These are phyloP conservation scores for Ophiocordyceps robertsii DNA, from an alignment of 2,329 filamentous ascomycete species.

Conservation along the genomic window DNA sequence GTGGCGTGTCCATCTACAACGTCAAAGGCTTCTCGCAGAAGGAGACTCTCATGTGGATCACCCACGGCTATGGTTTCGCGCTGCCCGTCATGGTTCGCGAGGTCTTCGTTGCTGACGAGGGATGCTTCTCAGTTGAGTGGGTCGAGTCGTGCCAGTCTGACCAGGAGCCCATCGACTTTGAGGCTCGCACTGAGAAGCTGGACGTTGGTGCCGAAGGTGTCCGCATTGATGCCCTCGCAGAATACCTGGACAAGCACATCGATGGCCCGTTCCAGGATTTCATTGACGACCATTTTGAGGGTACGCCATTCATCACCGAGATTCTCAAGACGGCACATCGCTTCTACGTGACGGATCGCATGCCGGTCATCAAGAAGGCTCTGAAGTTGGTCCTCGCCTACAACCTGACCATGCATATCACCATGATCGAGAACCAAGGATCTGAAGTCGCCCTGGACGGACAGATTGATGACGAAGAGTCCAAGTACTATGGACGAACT, in stretches of 20 bases:
- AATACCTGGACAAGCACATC: slow-evolving; percentile 92
- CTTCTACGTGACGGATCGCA: slow-evolving; percentile 79
- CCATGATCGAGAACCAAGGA: slow-evolving; percentile 80
- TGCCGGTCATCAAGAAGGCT: slow-evolving; percentile 85
- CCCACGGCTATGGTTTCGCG: slow-evolving; percentile 88
- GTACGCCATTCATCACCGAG: slow-evolving; percentile 87
- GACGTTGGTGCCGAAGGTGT: slow-evolving; percentile 85
- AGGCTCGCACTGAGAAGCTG: slow-evolving; percentile 75
- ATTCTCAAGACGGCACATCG: slow-evolving; percentile 93
- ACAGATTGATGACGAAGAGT: slow-evolving; percentile 73
- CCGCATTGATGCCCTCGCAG: slow-evolving; percentile 64
- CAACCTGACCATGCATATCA: slow-evolving; percentile 89
- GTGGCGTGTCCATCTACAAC: slow-evolving; percentile 83
- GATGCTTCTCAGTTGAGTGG: slow-evolving; percentile 91
- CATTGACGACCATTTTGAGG: slow-evolving; percentile 91
- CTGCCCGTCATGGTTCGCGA: slow-evolving; percentile 88
- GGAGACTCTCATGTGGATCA: slow-evolving; percentile 73
- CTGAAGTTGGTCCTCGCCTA: slow-evolving; percentile 91
- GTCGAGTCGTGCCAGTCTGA: slow-evolving; percentile 60
- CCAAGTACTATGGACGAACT: slow-evolving; percentile 79
- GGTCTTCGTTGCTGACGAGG: slow-evolving; percentile 82
- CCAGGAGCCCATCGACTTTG: slow-evolving; percentile 66
- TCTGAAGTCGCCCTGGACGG: slow-evolving; percentile 67
- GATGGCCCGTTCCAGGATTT: slow-evolving; percentile 86
- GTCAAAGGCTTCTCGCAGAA: slow-evolving; percentile 71